Percentiles rank a stretch among this genome's conserved stretches.
Evolutionary conservation across 1,284 basidiomycete genomes (phyloP).

Genomic region (Hemileia vastatrix): DNA sequence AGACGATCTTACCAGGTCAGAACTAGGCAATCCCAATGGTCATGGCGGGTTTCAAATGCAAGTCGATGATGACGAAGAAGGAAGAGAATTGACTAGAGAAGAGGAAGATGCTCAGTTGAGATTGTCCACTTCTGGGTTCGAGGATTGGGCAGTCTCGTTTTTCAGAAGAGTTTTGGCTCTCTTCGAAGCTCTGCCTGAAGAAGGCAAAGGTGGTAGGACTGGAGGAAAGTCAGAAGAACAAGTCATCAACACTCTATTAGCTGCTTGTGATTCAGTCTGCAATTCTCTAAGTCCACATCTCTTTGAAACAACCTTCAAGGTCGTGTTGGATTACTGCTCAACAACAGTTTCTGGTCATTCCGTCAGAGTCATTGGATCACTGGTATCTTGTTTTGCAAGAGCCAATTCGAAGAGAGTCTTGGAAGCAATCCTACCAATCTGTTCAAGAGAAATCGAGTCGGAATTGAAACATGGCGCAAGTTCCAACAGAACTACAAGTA

Average conservation of each 20-base stretch:
- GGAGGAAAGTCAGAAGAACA: slow-evolving; percentile 78
- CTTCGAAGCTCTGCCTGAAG: slow-evolving; percentile 84
- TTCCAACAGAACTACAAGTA: slow-evolving; percentile 78
- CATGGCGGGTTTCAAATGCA: not conserved
- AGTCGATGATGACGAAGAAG: slow-evolving; percentile 27
- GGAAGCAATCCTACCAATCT: too few relatives aligned
- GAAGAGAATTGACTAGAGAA: not conserved
- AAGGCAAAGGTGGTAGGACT: slow-evolving; percentile 52
- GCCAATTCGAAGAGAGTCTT: too few relatives aligned
- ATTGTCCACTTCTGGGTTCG: not conserved
- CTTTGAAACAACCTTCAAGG: slow-evolving; percentile 29
- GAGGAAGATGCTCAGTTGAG: slow-evolving; percentile 30
- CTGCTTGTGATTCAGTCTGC: slow-evolving; percentile 40
- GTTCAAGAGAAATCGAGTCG: slow-evolving; percentile 65
- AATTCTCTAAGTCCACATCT: slow-evolving; percentile 36
- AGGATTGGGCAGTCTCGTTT: slow-evolving; percentile 78
- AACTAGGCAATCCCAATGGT: too few relatives aligned
- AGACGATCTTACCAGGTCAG: slow-evolving; percentile 56
- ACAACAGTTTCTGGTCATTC: slow-evolving; percentile 34
- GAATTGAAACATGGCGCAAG: slow-evolving; percentile 87
- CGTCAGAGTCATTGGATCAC: slow-evolving; percentile 35
- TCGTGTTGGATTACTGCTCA: slow-evolving; percentile 26
- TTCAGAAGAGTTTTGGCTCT: slow-evolving; percentile 75
- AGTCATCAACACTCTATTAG: slow-evolving; percentile 68
- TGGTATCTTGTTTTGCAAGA: too few relatives aligned